phyloP scores from a whole-genome alignment of 257 asterid species.

The Solanum lycopersicoides region DNA sequence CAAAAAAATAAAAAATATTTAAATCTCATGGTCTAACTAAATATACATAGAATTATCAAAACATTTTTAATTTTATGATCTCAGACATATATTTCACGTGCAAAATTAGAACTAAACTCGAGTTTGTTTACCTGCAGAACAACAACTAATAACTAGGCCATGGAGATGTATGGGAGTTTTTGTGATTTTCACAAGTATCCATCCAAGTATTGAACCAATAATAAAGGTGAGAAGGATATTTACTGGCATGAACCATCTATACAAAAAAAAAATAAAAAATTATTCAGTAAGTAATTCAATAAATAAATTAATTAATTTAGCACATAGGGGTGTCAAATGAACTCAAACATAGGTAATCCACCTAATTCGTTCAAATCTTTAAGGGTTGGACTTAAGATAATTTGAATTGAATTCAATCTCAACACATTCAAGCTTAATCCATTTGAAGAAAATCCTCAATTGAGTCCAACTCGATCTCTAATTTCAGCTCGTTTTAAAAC shows the following conservation, averaged over 20 bases:
- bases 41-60: too few relatives aligned
- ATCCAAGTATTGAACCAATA: constrained; percentile 26
- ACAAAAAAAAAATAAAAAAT: neutral
- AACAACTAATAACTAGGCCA: constrained; percentile 31
- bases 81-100: neutral
- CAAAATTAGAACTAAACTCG: too few relatives aligned
- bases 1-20: neutral
- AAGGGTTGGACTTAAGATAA: too few relatives aligned
- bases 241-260: constrained; percentile 33
- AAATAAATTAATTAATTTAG: neutral
- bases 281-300: neutral
- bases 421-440: too few relatives aligned
- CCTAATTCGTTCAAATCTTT: too few relatives aligned
- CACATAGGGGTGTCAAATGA: neutral
- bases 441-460: rapidly evolving
- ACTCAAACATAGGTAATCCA: too few relatives aligned
- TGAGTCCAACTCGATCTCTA: too few relatives aligned
- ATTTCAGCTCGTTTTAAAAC: too few relatives aligned
- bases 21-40: neutral
- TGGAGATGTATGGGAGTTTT: constrained; percentile 11
- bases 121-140: constrained; percentile 19
- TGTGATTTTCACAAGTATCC: constrained; percentile 19
- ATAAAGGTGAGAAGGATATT: constrained; percentile 19
- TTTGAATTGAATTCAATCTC: too few relatives aligned
- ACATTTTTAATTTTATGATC: too few relatives aligned